Base-by-base conservation (phyloP, 345 rosid genomes). In the Mercurialis annua region DNA sequence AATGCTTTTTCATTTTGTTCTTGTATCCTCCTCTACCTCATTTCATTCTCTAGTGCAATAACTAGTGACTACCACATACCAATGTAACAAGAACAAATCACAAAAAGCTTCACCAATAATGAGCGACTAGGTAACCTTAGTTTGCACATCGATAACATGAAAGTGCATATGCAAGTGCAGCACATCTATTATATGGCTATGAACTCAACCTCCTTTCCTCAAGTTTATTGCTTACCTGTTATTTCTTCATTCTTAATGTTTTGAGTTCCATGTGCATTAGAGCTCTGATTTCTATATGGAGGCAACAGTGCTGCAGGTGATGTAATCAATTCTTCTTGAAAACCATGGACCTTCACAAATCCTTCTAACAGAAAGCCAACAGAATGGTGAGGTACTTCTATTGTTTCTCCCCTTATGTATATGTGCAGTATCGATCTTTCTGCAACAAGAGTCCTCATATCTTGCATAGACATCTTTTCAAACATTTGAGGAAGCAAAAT, bases 281-380 rank as follows among this genome's bases (percentile, higher is more conserved):
- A 86, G 82, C 90, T 83, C 63, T 70, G 83, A 66, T 78, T 85
- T 48, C 52, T 81, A 15, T 78, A 81, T 7, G 73, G 75, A 61
- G 86, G 86, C 66, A 80, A 63, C 44, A 94, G 67, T 49, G 75
- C 81, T 5, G 96, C 92, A 0, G 98, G 99, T 44, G 92, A 77
- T 8, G 83, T 42, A 43, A 83, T 73, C 59, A 85, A 81, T 65
- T 86, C 90, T 63, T 81, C 91, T 76, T 83, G 85, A 51, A 52
- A 69, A 65, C 85, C 85, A 38, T 70, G 79, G 43, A 86, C 62
- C 79, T 80, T 89, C 68, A 91, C 20, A 60, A 82, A 87, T 62
- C 98, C 99, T 76, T 94, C 96, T 76, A 94, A 72, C 31, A 89
- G 74, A 73, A 91, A 77, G 62, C 97, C 99, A 56, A 89, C 53